These are phyloP conservation scores for Coemansia erecta DNA, from an alignment of 192 early-diverging fungal genomes.

Conservation along the genomic window DNA sequence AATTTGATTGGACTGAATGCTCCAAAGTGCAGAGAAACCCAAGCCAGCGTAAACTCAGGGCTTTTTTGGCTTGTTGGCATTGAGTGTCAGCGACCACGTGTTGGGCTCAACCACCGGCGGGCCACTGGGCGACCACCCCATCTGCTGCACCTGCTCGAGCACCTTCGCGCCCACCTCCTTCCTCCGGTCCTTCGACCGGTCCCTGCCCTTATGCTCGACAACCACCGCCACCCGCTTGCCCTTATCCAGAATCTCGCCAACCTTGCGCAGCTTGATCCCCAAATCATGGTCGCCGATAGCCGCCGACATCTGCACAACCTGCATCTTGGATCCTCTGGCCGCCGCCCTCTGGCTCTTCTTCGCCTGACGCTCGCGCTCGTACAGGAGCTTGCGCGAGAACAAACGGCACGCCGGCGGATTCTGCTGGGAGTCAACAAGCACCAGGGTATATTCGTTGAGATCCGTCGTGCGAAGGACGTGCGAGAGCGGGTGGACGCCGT, in stretches of 20 bases:
- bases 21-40: not conserved
- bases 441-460: conserved; percentile 18
- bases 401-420: conserved; percentile 35
- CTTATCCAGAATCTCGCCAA: conserved; percentile 14
- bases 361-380: conserved; percentile 33
- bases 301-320: conserved; percentile 15
- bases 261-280: conserved; percentile 24
- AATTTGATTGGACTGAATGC: too few species aligned
- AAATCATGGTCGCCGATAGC: conserved; percentile 29
- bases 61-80: not conserved
- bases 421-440: conserved; percentile 20
- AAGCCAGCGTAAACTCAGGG: too few species aligned
- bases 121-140: conserved; percentile 1
- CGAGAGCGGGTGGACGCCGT: conserved; percentile 17
- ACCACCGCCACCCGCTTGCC: conserved; percentile 25
- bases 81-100: conserved; percentile 26
- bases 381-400: conserved; percentile 33
- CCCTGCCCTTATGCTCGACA: conserved; percentile 15
- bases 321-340: conserved; percentile 12
- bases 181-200: not conserved
- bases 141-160: conserved; percentile 1
- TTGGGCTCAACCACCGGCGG: conserved; percentile 15
- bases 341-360: conserved; percentile 13
- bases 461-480: conserved; percentile 25
- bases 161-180: conserved; percentile 7